Conservation (phyloP, 768 basidiomycete species). For the Lactarius hengduanensis region DNA sequence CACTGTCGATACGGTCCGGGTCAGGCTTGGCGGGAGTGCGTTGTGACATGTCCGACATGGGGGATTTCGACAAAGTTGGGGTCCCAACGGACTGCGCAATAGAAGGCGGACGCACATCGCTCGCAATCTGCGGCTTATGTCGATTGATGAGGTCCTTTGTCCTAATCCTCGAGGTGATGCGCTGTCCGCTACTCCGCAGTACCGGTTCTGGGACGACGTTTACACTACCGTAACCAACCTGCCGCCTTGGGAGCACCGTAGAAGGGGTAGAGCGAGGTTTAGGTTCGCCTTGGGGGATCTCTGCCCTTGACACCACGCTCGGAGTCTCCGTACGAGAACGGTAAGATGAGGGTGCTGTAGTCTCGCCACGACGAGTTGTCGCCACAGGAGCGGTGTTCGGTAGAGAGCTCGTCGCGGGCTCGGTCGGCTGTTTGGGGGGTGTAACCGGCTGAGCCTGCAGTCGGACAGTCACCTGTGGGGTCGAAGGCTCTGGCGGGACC, state of each 20-base stretch:
- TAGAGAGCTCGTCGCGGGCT: background rate
- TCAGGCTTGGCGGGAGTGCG: background rate
- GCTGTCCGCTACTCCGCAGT: conserved; percentile 2
- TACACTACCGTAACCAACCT: background rate
- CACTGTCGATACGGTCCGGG: conserved; percentile 18
- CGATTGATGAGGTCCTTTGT: conserved; percentile 25
- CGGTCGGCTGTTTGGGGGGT: background rate
- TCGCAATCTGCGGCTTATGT: conserved; percentile 14
- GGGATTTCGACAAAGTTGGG: background rate
- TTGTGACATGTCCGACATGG: background rate
- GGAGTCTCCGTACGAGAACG: background rate
- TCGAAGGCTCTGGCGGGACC: background rate
- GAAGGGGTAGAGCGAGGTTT: background rate
- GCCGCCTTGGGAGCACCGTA: background rate
- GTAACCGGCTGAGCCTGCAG: background rate
- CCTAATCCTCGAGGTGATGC: conserved; percentile 16
- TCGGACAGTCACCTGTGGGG: conserved; percentile 1
- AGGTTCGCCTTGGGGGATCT: background rate
- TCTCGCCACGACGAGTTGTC: background rate
- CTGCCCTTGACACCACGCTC: background rate
- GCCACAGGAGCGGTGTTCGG: background rate
- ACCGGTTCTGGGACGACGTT: background rate
- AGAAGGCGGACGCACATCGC: background rate
- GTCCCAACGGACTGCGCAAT: background rate
- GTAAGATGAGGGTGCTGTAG: background rate